A percentile compares a stretch with the other conserved stretches of the same genome.
phyloP scores from a whole-genome alignment of 768 basidiomycete species.

The Sporobolomyces phaffii region DNA sequence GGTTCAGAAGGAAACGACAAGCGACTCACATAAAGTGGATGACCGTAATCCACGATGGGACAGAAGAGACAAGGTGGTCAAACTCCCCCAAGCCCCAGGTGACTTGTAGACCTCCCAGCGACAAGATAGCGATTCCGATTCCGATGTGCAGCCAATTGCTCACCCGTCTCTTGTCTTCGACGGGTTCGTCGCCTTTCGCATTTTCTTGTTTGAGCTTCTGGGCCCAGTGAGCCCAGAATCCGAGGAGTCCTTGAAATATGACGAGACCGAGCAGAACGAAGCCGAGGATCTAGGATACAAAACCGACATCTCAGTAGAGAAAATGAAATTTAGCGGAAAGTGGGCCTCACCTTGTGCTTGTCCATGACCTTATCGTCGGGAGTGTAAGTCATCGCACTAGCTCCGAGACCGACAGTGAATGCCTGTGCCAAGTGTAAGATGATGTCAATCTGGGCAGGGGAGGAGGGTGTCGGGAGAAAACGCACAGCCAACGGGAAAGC shows the following conservation, averaged over 20 bases:
- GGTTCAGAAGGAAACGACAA: too few relatives aligned
- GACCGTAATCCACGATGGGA: conserved; percentile 7
- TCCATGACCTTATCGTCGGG: not conserved
- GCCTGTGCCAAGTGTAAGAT: too few relatives aligned
- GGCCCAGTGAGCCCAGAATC: conserved; percentile 1
- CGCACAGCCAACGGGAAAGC: not conserved
- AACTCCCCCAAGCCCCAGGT: conserved; percentile 24
- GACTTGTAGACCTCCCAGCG: conserved; percentile 13
- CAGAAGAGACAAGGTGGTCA: not conserved
- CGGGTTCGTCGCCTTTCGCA: not conserved
- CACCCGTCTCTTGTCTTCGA: not conserved
- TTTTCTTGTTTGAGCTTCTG: not conserved
- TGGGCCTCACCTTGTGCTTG: conserved; percentile 23
- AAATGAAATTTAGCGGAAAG: too few relatives aligned
- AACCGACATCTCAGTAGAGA: too few relatives aligned
- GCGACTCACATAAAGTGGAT: conserved; percentile 14
- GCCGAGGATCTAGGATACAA: conserved; percentile 24
- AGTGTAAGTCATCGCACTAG: not conserved
- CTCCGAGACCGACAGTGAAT: not conserved
- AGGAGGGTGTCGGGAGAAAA: too few relatives aligned
- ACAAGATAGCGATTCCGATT: conserved; percentile 13
- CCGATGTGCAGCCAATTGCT: conserved; percentile 13
- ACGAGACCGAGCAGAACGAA: conserved; percentile 7
- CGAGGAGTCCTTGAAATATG: not conserved
- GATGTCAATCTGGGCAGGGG: too few relatives aligned